Base-by-base conservation (phyloP, 228 moss, liverwort and hornwort genomes). In the Sphagnum fallax region DNA sequence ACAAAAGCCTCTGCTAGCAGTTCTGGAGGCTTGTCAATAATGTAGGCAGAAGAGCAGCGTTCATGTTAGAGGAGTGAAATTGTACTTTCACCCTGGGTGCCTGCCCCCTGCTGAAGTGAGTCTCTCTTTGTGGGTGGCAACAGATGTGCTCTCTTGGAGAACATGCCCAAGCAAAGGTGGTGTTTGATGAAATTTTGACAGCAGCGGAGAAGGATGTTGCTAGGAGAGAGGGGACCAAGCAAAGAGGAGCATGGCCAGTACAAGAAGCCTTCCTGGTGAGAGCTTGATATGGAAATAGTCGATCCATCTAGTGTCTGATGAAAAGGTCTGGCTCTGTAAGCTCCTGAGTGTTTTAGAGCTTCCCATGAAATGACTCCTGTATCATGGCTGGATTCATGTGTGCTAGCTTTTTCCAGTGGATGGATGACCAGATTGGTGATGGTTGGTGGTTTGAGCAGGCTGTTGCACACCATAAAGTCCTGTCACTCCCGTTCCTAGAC, bases 131-230 rank as follows among this genome's bases (percentile, higher is more conserved):
- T 62, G 62, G 6, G 16, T 6, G 16, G 62, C 16, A 6, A 62
- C 11, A 98, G 97, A 80, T 98, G 75, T 90, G 91, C 76, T 88
- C 90, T 74, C 89, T 98, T 80, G 97, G 91, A 70, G 91, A 98
- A 76, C 88, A 93, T 85, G 76, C 97, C 57, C 85, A 98, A 89
- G 78, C 97, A 55, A 87, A 74, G 70, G 70, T 86, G 72, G 91
- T 98, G 12, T 98, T 87, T 64, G 73, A 93, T 73, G 97, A 98
- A 75, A 87, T 93, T 63, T 75, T 98, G 79, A 70, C 82, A 67
- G 85, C 91, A 82, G 91, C 90, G 75, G 93, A 93, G 73, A 89
- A 84, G 73, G 96, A 97, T 84, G 52, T 72, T 61, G 77, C 79
- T 61, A 84, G 71, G 76, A 80, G 73, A 75, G 87, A 87, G 61